These are phyloP conservation scores for Stygiomarasmius scandens DNA, from an alignment of 1,284 basidiomycete genomes.

Conservation along the genomic window DNA sequence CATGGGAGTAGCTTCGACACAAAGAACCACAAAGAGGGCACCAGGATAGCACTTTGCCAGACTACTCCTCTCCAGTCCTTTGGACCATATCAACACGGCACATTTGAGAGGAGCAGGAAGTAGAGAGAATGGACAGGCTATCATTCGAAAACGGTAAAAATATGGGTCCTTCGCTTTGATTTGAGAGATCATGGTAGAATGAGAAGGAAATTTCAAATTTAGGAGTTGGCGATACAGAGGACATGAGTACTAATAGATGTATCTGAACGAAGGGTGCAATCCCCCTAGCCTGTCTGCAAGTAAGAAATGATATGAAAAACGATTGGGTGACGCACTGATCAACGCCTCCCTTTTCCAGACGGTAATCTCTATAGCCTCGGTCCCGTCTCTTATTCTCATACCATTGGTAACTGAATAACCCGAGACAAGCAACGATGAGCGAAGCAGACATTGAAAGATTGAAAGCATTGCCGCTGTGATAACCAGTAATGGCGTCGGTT, in stretches of 20 bases:
- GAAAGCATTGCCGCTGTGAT: constrained; percentile 17
- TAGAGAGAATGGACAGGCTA: too few relatives aligned
- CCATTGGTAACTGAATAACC: constrained; percentile 7
- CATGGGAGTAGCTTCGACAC: too few relatives aligned
- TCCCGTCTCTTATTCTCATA: constrained; percentile 15
- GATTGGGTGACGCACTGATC: not conserved
- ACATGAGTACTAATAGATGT: not conserved
- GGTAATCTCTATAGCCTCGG: constrained; percentile 15
- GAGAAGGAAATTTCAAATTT: not conserved
- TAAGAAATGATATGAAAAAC: too few relatives aligned
- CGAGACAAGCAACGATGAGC: not conserved
- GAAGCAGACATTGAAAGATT: constrained; percentile 12
- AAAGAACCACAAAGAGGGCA: too few relatives aligned
- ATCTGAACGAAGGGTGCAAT: not conserved
- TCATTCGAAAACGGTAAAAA: too few relatives aligned
- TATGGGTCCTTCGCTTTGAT: too few relatives aligned
- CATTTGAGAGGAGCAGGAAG: too few relatives aligned
- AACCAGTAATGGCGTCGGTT: constrained; percentile 13
- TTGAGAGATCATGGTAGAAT: too few relatives aligned
- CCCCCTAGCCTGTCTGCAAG: not conserved
- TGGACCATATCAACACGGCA: too few relatives aligned
- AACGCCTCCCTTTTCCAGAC: constrained; percentile 6
- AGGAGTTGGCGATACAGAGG: too few relatives aligned
- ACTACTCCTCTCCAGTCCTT: too few relatives aligned
- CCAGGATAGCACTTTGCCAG: too few relatives aligned